Evolutionary conservation across 345 rosid genomes (phyloP).

Genomic region (Populus euphratica): DNA sequence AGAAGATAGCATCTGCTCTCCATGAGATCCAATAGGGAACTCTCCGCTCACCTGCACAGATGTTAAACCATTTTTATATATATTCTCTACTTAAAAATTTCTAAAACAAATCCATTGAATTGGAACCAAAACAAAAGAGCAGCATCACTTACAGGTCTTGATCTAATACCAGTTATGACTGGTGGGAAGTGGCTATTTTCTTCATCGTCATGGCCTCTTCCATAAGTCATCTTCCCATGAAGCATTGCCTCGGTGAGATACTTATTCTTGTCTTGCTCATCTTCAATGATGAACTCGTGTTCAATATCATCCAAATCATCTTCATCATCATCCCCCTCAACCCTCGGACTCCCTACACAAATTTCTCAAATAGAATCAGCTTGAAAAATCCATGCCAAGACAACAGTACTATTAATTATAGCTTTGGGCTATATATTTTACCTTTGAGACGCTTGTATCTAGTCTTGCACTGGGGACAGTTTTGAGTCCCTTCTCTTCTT

Average conservation of each 20-base stretch:
- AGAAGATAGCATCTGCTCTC: conserved; percentile 58
- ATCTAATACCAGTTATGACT: conserved; percentile 56
- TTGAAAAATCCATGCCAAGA: not conserved
- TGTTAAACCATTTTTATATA: not conserved
- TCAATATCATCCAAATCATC: conserved; percentile 93
- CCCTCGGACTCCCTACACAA: conserved; percentile 73
- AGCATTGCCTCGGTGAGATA: conserved; percentile 81
- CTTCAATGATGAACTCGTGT: conserved; percentile 85
- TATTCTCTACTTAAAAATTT: not conserved
- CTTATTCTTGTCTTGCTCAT: conserved; percentile 59
- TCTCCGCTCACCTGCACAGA: conserved; percentile 78
- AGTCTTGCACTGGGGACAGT: conserved; percentile 93
- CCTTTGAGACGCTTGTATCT: conserved; percentile 97
- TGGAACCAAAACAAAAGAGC: not conserved
- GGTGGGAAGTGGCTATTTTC: conserved; percentile 66
- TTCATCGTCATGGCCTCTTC: conserved; percentile 93
- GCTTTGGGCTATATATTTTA: not conserved
- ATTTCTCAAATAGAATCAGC: not conserved
- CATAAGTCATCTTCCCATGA: conserved; percentile 92
- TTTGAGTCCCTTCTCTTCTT: conserved; percentile 85
- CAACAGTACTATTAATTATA: no score
- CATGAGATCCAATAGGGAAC: conserved; percentile 62
- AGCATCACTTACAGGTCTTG: conserved; percentile 57
- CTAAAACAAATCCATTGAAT: not conserved
- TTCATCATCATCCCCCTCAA: conserved; percentile 94